Percentiles rank a stretch among this genome's conserved stretches.
Evolutionary conservation across 2,329 filamentous ascomycete species (phyloP).

Genomic region (Septoria petroselini): DNA sequence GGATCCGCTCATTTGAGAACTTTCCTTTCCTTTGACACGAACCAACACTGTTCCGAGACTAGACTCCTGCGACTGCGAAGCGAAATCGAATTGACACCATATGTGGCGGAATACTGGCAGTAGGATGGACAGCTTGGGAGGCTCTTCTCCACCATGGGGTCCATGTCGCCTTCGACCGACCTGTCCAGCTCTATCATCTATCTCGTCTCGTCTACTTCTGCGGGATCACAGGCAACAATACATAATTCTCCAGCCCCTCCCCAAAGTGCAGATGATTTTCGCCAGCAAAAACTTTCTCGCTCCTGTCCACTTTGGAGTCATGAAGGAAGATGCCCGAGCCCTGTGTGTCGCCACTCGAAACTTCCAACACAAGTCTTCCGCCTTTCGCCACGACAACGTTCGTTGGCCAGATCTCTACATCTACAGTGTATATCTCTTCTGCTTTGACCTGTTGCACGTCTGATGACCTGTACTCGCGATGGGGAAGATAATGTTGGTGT

Average conservation of each 20-base stretch:
- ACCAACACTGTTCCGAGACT: too few species aligned
- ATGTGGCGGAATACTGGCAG: too few species aligned
- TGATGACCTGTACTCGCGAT: conserved; percentile 57
- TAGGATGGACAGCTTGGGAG: too few species aligned
- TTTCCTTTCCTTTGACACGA: too few species aligned
- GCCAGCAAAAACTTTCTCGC: conserved; percentile 46
- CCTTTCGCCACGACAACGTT: conserved; percentile 57
- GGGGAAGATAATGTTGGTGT: conserved; percentile 55
- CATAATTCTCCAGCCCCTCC: conserved; percentile 49
- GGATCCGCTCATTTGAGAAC: too few species aligned
- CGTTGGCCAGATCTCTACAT: conserved; percentile 64
- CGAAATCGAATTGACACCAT: too few species aligned
- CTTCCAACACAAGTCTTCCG: conserved; percentile 55
- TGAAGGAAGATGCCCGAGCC: conserved; percentile 44
- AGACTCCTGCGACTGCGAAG: too few species aligned
- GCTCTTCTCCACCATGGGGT: too few species aligned
- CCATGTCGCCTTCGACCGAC: too few species aligned
- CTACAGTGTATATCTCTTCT: conserved; percentile 57
- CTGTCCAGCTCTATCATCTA: too few species aligned
- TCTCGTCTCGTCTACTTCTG: too few species aligned
- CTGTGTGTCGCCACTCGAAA: conserved; percentile 58
- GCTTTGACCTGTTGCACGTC: conserved; percentile 56
- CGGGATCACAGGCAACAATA: conserved; percentile 55
- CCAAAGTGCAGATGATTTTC: conserved; percentile 56
- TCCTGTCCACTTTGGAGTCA: conserved; percentile 14